Base-by-base conservation (phyloP, 805 yeast genomes). In the Sugiyamaella mastotermitis region DNA sequence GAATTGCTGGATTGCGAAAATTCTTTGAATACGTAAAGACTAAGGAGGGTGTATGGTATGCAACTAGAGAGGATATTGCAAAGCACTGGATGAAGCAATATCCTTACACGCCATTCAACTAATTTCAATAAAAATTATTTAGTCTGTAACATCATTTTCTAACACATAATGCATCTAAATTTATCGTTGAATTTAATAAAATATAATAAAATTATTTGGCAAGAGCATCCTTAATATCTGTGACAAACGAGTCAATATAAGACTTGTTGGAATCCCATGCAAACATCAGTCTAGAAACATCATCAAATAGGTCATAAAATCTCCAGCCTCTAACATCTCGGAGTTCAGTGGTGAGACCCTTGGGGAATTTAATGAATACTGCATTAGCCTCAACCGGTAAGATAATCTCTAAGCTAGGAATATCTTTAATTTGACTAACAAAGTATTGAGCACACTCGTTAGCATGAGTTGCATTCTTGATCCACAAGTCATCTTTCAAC, bases 331-430 rank as follows among this genome's bases (percentile, higher is more conserved):
- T 11, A 17, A 27, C 17, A 5, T 10, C 6, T 9, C 28, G 35
- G 3, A 35, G 33, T 19, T 25, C 7, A 13, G 16, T 23, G 4
- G 38, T 29, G 9, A 15, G 24, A 5, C 21, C 32, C 5, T n/a
- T 10, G 10, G 38, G 38, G 32, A 35, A 35, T 35, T 23, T 11
- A 16, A 24, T 32, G 21, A 35, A 35, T 16, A 35, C 38, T 21
- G 38, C 38, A 35, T 35, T 35, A 18, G 38, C 38, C 6, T 35
- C 33, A 9, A 13, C 16, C 3, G 38, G 38, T 6, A 35, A 13
- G 14, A 29, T 27, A 14, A 35, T 13, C 18, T 35, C 28, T 4
- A 35, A 13, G 8, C 28, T 32, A 10, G 28, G 19, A 29, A 35
- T 24, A 5, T 14, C 29, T 3, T 16, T n/a, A 22, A 35, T 11